Evolutionary conservation across 2,329 filamentous ascomycete species (phyloP).

Genomic region (Colletotrichum cuscutae): DNA sequence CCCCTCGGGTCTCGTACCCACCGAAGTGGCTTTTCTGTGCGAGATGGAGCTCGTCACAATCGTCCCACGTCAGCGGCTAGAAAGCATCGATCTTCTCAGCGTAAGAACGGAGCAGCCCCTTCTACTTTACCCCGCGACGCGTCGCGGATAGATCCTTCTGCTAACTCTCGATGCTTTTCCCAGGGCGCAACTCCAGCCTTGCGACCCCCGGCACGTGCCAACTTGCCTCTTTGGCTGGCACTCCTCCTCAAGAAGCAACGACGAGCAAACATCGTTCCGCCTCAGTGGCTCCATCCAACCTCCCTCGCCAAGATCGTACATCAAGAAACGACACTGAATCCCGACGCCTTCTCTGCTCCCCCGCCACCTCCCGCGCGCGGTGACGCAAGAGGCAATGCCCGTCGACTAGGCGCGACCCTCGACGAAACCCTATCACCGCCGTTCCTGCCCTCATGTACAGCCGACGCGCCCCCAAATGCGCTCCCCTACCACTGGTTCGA

Average conservation of each 20-base stretch:
- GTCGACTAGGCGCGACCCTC: slow-evolving; percentile 41
- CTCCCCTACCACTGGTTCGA: slow-evolving; percentile 98
- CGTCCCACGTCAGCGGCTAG: slow-evolving; percentile 89
- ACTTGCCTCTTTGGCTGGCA: slow-evolving; percentile 92
- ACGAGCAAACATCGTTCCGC: slow-evolving; percentile 91
- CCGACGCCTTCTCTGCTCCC: slow-evolving; percentile 80
- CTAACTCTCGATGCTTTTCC: slow-evolving; percentile 25
- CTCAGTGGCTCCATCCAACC: slow-evolving; percentile 84
- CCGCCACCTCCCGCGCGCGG: slow-evolving; percentile 71
- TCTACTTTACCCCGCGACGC: slow-evolving; percentile 14
- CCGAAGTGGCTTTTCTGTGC: slow-evolving; percentile 92
- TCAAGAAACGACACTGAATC: slow-evolving; percentile 79
- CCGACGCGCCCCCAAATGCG: slow-evolving; percentile 72
- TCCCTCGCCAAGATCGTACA: slow-evolving; percentile 82
- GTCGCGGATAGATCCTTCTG: neutral
- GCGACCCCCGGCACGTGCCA: slow-evolving; percentile 81
- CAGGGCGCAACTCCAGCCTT: slow-evolving; percentile 83
- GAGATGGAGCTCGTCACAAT: slow-evolving; percentile 98
- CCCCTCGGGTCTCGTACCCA: slow-evolving; percentile 73
- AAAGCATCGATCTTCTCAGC: slow-evolving; percentile 84
- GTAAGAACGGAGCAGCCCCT: slow-evolving; percentile 64
- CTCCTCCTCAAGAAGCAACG: slow-evolving; percentile 94
- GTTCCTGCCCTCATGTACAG: slow-evolving; percentile 81
- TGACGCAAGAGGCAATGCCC: slow-evolving; percentile 56
- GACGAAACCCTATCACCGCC: slow-evolving; percentile 69